Evolutionary conservation across 768 basidiomycete genomes (phyloP), one percentile per base, ranked within the genome.

Genomic region (Mycena amicta): DNA sequence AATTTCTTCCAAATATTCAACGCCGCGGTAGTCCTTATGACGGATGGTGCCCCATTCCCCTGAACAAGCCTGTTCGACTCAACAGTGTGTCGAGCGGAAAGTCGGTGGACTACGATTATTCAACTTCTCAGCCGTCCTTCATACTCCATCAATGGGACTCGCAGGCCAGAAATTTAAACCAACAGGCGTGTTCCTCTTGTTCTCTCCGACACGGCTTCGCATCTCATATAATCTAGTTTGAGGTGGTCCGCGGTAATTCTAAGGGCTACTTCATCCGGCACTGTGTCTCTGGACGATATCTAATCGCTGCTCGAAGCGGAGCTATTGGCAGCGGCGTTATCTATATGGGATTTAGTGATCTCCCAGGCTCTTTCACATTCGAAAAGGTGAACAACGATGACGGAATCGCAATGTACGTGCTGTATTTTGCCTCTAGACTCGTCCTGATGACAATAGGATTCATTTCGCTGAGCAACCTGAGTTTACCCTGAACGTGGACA

Each of bases 221-320:
- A 45, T 23, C 22, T 45, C n/a, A n/a, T n/a, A n/a, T n/a, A n/a
- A n/a, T 45, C 43, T 26, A 49, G 47, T 49, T 49, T 23, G 47
- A 49, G 26, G 25, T 49, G 5, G 47, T 49, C 47, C n/a, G 6
- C 27, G 47, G 26, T 8, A 8, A 12, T 13, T 11, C 47, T 11
- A 49, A 49, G n/a, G 47, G 47, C 47, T 49, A 49, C 27, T 29
- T 26, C 47, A 49, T 49, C 47, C 47, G 47, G n/a, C 47, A 49
- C 27, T 13, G 22, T 22, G 25, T 49, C 12, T 27, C 47, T 13
- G 47, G 47, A 12, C 47, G 47, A 15, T 49, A 49, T 49, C 47
- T 49, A 8, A 13, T 12, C 27, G 12, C 47, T 23, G 22, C 8
- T 15, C 12, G 22, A 28, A 49, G 25, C 47, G 22, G 47, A 28